A percentile compares a stretch with the other conserved stretches of the same genome.
Conservation (phyloP, 176 grass and related monocot species). For the Oryza longistaminata region DNA sequence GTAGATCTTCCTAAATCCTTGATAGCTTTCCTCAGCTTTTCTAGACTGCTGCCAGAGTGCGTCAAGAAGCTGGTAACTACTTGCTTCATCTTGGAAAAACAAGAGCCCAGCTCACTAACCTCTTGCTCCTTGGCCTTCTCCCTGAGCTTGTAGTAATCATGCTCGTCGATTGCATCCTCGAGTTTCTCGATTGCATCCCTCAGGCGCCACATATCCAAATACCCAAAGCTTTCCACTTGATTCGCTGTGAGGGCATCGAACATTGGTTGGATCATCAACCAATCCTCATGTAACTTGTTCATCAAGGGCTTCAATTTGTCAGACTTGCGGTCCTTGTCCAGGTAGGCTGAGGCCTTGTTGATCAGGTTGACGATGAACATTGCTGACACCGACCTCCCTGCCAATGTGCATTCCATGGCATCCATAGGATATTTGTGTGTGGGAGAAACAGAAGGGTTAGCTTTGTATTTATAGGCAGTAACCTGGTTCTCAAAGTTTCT, state of each 20-base stretch:
- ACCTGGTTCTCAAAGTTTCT: too few relatives aligned
- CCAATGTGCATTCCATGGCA: too few relatives aligned
- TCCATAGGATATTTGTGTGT: too few relatives aligned
- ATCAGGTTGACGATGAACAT: constrained; percentile 33
- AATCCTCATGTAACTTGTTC: not conserved
- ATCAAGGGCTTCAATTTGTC: not conserved
- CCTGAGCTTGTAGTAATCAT: constrained; percentile 39
- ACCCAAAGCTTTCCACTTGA: too few relatives aligned
- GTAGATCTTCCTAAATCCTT: too few relatives aligned
- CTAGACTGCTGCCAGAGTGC: too few relatives aligned
- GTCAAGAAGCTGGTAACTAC: too few relatives aligned
- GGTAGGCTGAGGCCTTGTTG: not conserved
- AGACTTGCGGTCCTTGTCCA: not conserved
- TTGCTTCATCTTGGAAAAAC: too few relatives aligned
- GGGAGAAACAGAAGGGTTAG: too few relatives aligned
- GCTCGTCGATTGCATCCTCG: constrained; percentile 50
- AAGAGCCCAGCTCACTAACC: too few relatives aligned
- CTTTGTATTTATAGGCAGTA: too few relatives aligned
- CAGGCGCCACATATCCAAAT: constrained; percentile 28
- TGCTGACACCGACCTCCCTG: constrained; percentile 19
- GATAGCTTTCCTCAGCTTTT: too few relatives aligned
- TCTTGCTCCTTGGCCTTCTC: constrained; percentile 38
- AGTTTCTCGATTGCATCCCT: constrained; percentile 38
- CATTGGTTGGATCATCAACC: constrained; percentile 31
- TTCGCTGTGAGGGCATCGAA: not conserved